Evolutionary conservation across 2,329 filamentous ascomycete genomes (phyloP).

Genomic region (Dothideomycetidae sp.): DNA sequence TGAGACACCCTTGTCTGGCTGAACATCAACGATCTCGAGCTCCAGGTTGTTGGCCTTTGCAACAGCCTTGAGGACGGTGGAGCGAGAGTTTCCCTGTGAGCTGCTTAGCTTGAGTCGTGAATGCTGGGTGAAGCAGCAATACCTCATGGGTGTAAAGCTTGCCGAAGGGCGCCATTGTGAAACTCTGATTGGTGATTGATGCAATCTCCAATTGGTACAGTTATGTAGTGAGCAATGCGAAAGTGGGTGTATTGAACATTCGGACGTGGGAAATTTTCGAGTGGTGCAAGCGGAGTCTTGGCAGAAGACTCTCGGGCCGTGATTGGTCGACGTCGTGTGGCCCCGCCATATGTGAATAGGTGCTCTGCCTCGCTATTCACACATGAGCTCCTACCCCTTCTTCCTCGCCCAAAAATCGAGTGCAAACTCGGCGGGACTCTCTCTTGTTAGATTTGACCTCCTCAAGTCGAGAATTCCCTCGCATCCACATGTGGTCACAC

Average conservation of each 20-base stretch:
- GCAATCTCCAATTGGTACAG: constrained; percentile 4
- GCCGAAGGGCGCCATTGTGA: constrained; percentile 58
- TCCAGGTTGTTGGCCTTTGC: constrained; percentile 97
- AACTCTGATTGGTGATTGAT: constrained; percentile 9
- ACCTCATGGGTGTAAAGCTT: constrained; percentile 87
- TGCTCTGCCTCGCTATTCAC: too few species aligned
- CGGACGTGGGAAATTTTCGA: neutral
- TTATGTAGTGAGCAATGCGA: neutral
- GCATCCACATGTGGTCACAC: too few species aligned
- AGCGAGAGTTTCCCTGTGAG: constrained; percentile 69
- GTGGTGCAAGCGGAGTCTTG: too few species aligned
- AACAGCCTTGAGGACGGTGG: constrained; percentile 75
- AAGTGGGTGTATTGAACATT: neutral
- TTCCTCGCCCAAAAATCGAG: too few species aligned
- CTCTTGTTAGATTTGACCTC: too few species aligned
- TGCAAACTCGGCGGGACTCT: too few species aligned
- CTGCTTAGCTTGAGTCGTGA: neutral
- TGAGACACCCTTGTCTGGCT: constrained; percentile 42
- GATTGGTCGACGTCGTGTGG: too few species aligned
- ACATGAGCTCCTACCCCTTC: too few species aligned
- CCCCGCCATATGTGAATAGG: too few species aligned
- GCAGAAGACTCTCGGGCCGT: too few species aligned
- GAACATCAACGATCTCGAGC: constrained; percentile 61
- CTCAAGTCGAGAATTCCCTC: too few species aligned
- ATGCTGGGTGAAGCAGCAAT: constrained; percentile 24